phyloP scores from a whole-genome alignment of 164 flowering plant genomes.

The Sextonia rubra region DNA sequence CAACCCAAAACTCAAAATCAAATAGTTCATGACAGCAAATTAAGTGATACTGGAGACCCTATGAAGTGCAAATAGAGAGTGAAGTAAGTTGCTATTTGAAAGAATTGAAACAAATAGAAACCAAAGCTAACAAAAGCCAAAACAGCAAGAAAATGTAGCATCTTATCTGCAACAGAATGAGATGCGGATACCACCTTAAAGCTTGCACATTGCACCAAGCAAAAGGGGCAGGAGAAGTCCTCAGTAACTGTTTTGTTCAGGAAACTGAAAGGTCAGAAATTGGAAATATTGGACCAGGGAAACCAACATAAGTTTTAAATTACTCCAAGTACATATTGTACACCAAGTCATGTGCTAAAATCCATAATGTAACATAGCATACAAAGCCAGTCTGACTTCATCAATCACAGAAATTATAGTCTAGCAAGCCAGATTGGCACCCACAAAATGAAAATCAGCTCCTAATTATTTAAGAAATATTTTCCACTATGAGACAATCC shows the following conservation, averaged over 20 bases:
- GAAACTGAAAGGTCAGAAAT: background rate
- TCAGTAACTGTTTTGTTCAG: slow-evolving; percentile 66
- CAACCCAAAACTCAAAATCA: slow-evolving; percentile 94
- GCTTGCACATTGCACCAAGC: slow-evolving; percentile 75
- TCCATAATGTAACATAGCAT: too few relatives aligned
- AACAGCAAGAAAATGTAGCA: background rate
- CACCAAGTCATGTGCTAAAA: background rate
- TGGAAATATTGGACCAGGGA: background rate
- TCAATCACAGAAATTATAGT: too few relatives aligned
- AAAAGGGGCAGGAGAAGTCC: slow-evolving; percentile 92
- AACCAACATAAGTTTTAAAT: too few relatives aligned
- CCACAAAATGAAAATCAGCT: too few relatives aligned
- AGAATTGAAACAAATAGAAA: background rate
- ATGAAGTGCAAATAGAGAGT: slow-evolving; percentile 11
- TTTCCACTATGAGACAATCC: too few relatives aligned
- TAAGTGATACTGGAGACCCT: slow-evolving; percentile 87
- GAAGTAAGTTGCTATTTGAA: background rate
- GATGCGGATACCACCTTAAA: slow-evolving; percentile 56
- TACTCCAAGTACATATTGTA: too few relatives aligned
- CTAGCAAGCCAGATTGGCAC: too few relatives aligned
- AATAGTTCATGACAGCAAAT: slow-evolving; percentile 79
- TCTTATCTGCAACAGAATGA: background rate
- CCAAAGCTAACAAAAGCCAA: background rate
- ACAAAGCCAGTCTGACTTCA: too few relatives aligned
- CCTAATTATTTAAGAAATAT: too few relatives aligned